These are phyloP conservation scores for Eucalyptus sideroxylon DNA, from an alignment of 345 rosid species.

Conservation along the genomic window DNA sequence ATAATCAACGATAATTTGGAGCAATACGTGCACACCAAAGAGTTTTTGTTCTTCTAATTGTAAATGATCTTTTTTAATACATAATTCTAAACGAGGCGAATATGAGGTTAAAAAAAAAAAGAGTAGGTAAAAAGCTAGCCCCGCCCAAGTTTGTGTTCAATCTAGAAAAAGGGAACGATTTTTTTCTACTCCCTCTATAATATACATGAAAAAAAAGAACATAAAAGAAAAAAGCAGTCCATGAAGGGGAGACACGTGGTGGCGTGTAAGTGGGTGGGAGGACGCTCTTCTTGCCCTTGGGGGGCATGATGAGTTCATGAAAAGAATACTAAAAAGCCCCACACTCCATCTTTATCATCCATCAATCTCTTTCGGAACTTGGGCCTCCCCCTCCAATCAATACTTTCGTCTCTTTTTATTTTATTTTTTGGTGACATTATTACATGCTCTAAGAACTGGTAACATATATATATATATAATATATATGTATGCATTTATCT, in stretches of 20 bases:
- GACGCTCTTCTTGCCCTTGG: not conserved
- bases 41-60: not conserved
- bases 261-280: not conserved
- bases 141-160: not conserved
- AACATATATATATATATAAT: not conserved
- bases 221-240: not conserved
- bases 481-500: not conserved
- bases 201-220: not conserved
- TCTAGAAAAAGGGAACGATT: not conserved
- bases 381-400: slow-evolving; percentile 37
- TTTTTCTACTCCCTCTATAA: not conserved
- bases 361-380: slow-evolving; percentile 84
- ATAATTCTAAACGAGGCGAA: not conserved
- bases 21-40: not conserved
- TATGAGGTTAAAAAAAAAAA: not conserved
- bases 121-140: not conserved
- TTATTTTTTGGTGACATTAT: not conserved
- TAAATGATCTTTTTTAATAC: not conserved
- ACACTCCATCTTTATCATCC: slow-evolving; percentile 19
- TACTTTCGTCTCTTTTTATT: not conserved
- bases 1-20: not conserved
- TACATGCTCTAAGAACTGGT: not conserved
- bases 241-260: not conserved
- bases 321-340: slow-evolving; percentile 27
- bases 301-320: slow-evolving; percentile 12